Conservation (phyloP, 768 basidiomycete genomes). For the Sporobolomyces roseus region DNA sequence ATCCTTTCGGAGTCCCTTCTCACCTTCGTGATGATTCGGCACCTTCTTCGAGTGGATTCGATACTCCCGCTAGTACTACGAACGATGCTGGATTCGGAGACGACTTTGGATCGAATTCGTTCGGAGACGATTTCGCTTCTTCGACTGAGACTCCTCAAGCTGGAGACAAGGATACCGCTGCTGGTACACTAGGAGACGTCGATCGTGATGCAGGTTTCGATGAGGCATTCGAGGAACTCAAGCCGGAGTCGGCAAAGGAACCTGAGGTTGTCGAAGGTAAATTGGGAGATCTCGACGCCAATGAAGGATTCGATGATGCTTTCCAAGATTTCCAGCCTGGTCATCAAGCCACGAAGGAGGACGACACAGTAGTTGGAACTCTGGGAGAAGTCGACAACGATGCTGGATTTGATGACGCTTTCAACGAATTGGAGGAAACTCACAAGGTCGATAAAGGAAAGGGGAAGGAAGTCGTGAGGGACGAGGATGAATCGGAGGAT, state of each 20-base stretch:
- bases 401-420: conserved; percentile 47
- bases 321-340: conserved; percentile 54
- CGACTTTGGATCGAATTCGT: conserved; percentile 40
- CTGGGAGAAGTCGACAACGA: conserved; percentile 23
- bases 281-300: conserved; percentile 8
- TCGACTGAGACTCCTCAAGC: background rate
- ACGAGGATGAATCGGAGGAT: background rate
- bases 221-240: conserved; percentile 24
- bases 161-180: background rate
- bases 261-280: conserved; percentile 8
- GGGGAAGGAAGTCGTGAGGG: background rate
- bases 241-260: background rate
- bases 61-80: conserved; percentile 5
- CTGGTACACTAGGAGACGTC: background rate
- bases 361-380: conserved; percentile 56
- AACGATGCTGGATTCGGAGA: conserved; percentile 34
- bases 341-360: conserved; percentile 53
- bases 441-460: conserved; percentile 10
- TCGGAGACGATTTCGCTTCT: conserved; percentile 29
- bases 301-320: conserved; percentile 52
- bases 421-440: conserved; percentile 35
- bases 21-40: conserved; percentile 45
- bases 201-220: conserved; percentile 1
- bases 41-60: conserved; percentile 18
- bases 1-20: conserved; percentile 41